These are phyloP conservation scores for Drechslerella coelobrocha DNA, from an alignment of 2,329 filamentous ascomycete species.

Conservation along the genomic window DNA sequence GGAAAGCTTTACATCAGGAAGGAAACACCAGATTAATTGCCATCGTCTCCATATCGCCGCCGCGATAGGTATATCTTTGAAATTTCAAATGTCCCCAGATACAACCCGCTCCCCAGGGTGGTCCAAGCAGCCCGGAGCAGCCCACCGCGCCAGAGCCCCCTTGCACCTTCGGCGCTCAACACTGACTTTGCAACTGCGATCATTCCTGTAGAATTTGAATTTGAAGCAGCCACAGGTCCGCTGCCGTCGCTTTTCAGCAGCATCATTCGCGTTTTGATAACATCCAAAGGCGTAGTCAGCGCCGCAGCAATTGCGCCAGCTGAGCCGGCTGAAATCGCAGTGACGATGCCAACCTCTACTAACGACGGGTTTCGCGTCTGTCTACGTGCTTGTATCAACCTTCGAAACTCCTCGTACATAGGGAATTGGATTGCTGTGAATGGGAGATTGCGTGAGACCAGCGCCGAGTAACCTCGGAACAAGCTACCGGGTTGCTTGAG, in stretches of 20 bases:
- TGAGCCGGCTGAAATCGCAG: constrained; percentile 73
- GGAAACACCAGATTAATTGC: neutral
- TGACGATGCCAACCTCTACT: constrained; percentile 67
- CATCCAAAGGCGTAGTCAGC: constrained; percentile 86
- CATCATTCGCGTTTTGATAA: constrained; percentile 91
- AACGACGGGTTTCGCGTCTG: constrained; percentile 55
- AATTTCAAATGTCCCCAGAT: constrained; percentile 84
- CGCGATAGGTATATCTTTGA: constrained; percentile 70
- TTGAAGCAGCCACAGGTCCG: constrained; percentile 51
- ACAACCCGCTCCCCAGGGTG: constrained; percentile 79
- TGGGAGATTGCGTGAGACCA: constrained; percentile 81
- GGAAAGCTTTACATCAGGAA: no score
- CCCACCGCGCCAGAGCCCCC: constrained; percentile 78
- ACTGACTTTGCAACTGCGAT: constrained; percentile 71
- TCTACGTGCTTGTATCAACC: constrained; percentile 60
- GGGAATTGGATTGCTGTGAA: constrained; percentile 91
- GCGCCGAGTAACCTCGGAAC: constrained; percentile 76
- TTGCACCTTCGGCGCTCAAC: constrained; percentile 70
- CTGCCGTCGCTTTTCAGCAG: constrained; percentile 64
- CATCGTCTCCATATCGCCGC: constrained; percentile 61
- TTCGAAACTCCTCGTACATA: constrained; percentile 76
- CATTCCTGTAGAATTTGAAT: constrained; percentile 55
- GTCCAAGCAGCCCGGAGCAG: constrained; percentile 79
- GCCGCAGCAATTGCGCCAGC: constrained; percentile 78
- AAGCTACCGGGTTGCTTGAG: constrained; percentile 65